phyloP scores from a whole-genome alignment of 495 filamentous ascomycete species.

The Annulohypoxylon bovei region DNA sequence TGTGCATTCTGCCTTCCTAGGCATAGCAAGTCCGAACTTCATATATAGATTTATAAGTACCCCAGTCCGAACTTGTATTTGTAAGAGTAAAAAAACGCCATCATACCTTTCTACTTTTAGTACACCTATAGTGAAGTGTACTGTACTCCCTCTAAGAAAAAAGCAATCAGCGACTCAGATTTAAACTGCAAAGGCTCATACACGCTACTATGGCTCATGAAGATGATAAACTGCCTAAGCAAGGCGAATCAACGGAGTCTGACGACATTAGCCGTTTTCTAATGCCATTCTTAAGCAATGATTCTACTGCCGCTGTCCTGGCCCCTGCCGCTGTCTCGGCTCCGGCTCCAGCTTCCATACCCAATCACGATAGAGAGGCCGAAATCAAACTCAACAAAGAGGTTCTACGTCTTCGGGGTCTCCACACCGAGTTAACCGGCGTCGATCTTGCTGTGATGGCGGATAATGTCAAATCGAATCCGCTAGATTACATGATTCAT shows the following conservation, averaged over 20 bases:
- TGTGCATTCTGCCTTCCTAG: too few species aligned
- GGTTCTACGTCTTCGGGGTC: conserved; percentile 10
- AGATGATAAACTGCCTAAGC: not conserved
- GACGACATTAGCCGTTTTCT: too few species aligned
- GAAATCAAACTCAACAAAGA: not conserved
- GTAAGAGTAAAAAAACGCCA: not conserved
- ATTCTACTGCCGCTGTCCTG: not conserved
- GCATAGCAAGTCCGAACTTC: too few species aligned
- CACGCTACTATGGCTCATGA: not conserved
- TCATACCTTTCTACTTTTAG: not conserved
- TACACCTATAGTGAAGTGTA: not conserved
- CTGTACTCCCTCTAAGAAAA: not conserved
- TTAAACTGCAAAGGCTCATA: not conserved
- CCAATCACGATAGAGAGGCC: not conserved
- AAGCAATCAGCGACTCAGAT: not conserved
- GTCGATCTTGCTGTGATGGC: not conserved
- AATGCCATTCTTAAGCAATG: not conserved
- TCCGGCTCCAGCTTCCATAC: too few species aligned
- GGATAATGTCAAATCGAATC: not conserved
- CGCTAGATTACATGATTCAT: too few species aligned
- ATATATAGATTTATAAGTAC: too few species aligned
- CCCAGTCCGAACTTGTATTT: too few species aligned
- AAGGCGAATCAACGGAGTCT: not conserved
- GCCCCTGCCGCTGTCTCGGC: too few species aligned
- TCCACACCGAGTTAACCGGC: conserved; percentile 1